phyloP scores from a whole-genome alignment of 352 stramenopile species.

The Albugo laibachii region DNA sequence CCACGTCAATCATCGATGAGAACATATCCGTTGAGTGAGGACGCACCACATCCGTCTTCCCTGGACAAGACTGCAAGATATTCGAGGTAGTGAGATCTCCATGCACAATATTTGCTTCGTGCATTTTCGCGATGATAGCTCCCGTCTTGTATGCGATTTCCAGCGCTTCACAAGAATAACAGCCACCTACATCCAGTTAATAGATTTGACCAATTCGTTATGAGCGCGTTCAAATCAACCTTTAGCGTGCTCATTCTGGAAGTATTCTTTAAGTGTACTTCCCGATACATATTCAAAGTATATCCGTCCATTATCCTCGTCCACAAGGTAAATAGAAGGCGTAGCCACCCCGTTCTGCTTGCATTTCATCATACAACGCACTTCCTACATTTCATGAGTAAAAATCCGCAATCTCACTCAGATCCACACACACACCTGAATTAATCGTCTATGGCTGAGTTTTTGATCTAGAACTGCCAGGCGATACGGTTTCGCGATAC shows the following conservation, averaged over 20 bases:
- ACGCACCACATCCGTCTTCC: conserved; percentile 42
- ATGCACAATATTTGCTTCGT: conserved; percentile 84
- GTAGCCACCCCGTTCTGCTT: conserved; percentile 47
- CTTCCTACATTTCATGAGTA: conserved; percentile 12
- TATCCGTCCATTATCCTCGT: conserved; percentile 46
- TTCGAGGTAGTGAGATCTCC: conserved; percentile 89
- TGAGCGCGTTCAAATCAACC: conserved; percentile 9
- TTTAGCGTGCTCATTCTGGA: conserved; percentile 28
- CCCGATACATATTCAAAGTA: conserved; percentile 50
- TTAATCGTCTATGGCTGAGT: conserved; percentile 49
- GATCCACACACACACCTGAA: conserved; percentile 14
- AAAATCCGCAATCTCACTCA: not conserved
- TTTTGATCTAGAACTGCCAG: conserved; percentile 61
- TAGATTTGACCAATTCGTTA: not conserved
- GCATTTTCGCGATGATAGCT: conserved; percentile 78
- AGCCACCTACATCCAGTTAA: conserved; percentile 12
- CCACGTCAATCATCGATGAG: not conserved
- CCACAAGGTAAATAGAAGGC: conserved; percentile 57
- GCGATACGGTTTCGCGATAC: conserved; percentile 64
- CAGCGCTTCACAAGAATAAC: conserved; percentile 28
- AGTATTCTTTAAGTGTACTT: conserved; percentile 51
- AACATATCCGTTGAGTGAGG: not conserved
- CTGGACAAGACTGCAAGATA: conserved; percentile 70
- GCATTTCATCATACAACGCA: conserved; percentile 64
- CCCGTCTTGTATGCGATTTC: conserved; percentile 72